Conservation (phyloP, 75 land plant species). For the Pseudotsuga menziesii region DNA sequence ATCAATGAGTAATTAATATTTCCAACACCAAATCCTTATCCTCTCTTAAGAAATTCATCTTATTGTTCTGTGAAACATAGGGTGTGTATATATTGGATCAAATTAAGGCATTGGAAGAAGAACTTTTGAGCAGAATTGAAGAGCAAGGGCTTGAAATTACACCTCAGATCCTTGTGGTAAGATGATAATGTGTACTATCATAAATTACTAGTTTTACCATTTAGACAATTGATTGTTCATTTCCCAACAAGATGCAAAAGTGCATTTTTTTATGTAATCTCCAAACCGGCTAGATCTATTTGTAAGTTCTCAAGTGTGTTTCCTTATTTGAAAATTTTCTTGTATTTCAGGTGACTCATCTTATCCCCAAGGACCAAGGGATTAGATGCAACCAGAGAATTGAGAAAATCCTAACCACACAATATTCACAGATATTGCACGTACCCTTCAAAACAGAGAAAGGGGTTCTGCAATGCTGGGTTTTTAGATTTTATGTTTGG, state of each 20-base stretch:
- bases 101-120: conserved; percentile 58
- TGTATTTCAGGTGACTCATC: conserved; percentile 62
- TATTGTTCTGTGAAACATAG: conserved; percentile 9
- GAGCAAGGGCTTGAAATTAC: conserved; percentile 53
- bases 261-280: neutral
- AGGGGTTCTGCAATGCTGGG: conserved; percentile 60
- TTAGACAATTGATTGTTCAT: neutral
- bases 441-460: conserved; percentile 62
- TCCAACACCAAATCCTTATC: neutral
- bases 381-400: conserved; percentile 75
- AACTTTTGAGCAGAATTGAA: conserved; percentile 43
- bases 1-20: no score
- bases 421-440: conserved; percentile 59
- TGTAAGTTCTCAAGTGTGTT: neutral
- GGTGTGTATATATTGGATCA: conserved; percentile 73
- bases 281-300: neutral
- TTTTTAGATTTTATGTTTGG: conserved; percentile 62
- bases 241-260: neutral
- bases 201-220: neutral
- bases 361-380: conserved; percentile 76
- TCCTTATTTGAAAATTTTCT: neutral
- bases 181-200: neutral
- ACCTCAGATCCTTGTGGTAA: conserved; percentile 8
- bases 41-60: neutral
- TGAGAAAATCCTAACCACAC: conserved; percentile 56